Conservation (phyloP, 768 basidiomycete species). For the Lactifluus rugatus region DNA sequence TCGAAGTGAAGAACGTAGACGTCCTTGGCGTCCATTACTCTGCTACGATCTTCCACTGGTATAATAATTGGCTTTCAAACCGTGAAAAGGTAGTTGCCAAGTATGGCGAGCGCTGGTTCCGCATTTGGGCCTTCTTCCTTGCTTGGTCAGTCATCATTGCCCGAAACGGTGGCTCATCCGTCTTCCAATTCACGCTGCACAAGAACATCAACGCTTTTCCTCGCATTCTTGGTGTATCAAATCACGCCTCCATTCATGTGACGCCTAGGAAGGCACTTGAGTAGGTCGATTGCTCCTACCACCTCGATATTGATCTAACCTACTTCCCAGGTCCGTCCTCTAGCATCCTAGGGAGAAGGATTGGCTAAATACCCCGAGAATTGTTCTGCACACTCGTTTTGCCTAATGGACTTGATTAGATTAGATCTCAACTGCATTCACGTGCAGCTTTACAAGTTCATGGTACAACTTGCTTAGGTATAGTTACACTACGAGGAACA, state of each 20-base stretch:
- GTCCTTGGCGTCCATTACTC: conserved; percentile 97
- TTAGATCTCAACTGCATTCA: neutral
- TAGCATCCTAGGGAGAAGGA: neutral
- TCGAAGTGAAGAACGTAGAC: conserved; percentile 94
- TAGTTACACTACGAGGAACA: neutral
- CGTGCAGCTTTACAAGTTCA: neutral
- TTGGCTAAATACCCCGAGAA: neutral
- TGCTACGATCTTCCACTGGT: conserved; percentile 85
- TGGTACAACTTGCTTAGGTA: neutral
- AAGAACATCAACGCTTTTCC: conserved; percentile 97
- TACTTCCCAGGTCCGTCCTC: neutral
- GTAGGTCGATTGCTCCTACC: conserved; percentile 29
- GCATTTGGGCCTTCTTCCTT: conserved; percentile 96
- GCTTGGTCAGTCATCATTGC: conserved; percentile 82
- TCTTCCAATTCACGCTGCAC: conserved; percentile 96
- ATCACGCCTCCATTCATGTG: conserved; percentile 73
- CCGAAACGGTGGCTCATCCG: conserved; percentile 80
- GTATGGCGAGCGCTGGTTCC: conserved; percentile 92
- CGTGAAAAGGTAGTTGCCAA: conserved; percentile 79
- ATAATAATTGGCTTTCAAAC: conserved; percentile 95
- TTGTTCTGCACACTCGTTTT: neutral
- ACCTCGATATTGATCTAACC: neutral
- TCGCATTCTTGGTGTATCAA: conserved; percentile 75
- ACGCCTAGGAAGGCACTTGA: conserved; percentile 41
- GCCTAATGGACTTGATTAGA: neutral